phyloP scores from a whole-genome alignment of 352 stramenopile genomes.

The Phytophthora idaei region DNA sequence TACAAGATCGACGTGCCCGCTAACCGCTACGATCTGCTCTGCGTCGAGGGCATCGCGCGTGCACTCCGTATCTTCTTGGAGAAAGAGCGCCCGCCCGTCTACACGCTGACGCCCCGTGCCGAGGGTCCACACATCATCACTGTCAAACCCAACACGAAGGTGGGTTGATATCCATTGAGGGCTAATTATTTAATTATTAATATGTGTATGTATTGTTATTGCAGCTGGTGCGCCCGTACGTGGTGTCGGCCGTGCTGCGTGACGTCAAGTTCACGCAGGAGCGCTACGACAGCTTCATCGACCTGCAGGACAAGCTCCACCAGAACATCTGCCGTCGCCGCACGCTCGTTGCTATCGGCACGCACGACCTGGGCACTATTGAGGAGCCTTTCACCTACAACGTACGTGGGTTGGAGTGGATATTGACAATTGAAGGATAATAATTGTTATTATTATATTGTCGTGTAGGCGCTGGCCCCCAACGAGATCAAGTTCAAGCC shows the following conservation, averaged over 20 bases:
- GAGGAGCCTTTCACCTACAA: conserved; percentile 94
- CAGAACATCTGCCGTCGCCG: conserved; percentile 99
- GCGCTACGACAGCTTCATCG: conserved; percentile 99
- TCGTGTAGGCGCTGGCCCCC: conserved; percentile 85
- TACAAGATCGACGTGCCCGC: conserved; percentile 99
- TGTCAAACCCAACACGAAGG: conserved; percentile 87
- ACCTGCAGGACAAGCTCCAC: conserved; percentile 99
- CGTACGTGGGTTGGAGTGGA: conserved; percentile 39
- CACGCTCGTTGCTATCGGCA: conserved; percentile 99
- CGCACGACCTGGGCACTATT: conserved; percentile 98
- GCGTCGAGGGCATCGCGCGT: conserved; percentile 97
- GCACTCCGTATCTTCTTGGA: conserved; percentile 97
- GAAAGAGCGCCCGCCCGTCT: conserved; percentile 92
- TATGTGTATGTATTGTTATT: conserved; percentile 13
- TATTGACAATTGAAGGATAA: not conserved
- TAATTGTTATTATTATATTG: not conserved
- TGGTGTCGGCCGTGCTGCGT: conserved; percentile 97
- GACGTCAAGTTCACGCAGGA: conserved; percentile 96
- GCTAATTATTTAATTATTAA: not conserved
- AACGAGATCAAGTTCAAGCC: conserved; percentile 97
- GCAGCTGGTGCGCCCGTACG: conserved; percentile 94
- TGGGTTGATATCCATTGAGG: conserved; percentile 17
- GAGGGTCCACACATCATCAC: conserved; percentile 84
- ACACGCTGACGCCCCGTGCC: conserved; percentile 65
- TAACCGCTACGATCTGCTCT: conserved; percentile 99